These are phyloP conservation scores for Quercus engelmannii DNA, from an alignment of 306 rosid species.

Conservation along the genomic window DNA sequence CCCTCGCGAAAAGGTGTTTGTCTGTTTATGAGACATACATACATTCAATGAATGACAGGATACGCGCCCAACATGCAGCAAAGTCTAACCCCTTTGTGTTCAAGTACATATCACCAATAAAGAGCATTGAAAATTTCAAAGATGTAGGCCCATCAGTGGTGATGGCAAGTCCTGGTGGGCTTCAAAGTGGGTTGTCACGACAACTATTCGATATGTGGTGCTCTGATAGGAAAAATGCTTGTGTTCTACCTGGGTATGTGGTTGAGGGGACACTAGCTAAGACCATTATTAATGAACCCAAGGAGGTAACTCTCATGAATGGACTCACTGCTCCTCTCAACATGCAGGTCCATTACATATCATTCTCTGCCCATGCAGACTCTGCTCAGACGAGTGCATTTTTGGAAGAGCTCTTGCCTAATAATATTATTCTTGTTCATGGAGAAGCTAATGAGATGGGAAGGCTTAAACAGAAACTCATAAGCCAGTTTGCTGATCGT, in stretches of 20 bases:
- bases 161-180: slow-evolving; percentile 96
- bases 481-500: slow-evolving; percentile 72
- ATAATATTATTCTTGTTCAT: slow-evolving; percentile 91
- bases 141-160: slow-evolving; percentile 90
- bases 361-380: slow-evolving; percentile 97
- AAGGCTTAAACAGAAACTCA: slow-evolving; percentile 90
- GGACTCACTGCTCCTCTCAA: slow-evolving; percentile 85
- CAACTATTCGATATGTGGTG: slow-evolving; percentile 94
- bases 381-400: slow-evolving; percentile 91
- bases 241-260: slow-evolving; percentile 81
- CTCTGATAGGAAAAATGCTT: slow-evolving; percentile 82
- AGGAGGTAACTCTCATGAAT: slow-evolving; percentile 90
- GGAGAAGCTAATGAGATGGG: slow-evolving; percentile 98
- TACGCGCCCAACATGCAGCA: slow-evolving; percentile 73
- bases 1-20: slow-evolving; percentile 89
- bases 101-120: slow-evolving; percentile 75
- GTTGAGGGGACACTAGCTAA: slow-evolving; percentile 94
- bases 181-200: slow-evolving; percentile 88
- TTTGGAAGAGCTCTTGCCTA: slow-evolving; percentile 89
- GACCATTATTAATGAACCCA: slow-evolving; percentile 85
- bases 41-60: slow-evolving; percentile 94
- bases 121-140: slow-evolving; percentile 78
- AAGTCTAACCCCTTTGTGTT: slow-evolving; percentile 86
- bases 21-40: slow-evolving; percentile 92
- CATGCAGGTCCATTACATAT: slow-evolving; percentile 93